Conservation (phyloP, 345 rosid species). For the Viola odorata region DNA sequence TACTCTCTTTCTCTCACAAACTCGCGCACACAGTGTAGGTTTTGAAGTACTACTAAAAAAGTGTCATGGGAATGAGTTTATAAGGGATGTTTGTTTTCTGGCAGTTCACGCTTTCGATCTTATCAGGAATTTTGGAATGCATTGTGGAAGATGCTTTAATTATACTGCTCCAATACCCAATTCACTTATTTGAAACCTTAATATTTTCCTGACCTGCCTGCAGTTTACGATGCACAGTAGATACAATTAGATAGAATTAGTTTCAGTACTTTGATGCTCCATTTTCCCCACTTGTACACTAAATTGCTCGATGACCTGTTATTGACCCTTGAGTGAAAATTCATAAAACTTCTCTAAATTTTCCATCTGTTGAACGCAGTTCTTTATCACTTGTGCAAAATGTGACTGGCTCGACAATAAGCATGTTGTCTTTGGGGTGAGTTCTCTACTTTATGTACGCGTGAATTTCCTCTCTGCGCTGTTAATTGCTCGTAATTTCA, state of each 20-base stretch:
- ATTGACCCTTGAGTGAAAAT: too few species aligned
- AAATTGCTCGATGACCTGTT: too few species aligned
- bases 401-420: conserved; percentile 98
- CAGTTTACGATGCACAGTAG: neutral
- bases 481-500: neutral
- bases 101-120: neutral
- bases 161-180: neutral
- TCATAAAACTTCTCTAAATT: too few species aligned
- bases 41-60: neutral
- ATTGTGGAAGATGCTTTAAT: neutral
- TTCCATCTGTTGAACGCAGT: conserved; percentile 47
- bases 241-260: too few species aligned
- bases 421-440: conserved; percentile 98
- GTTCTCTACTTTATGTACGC: conserved; percentile 13
- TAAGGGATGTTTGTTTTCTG: neutral
- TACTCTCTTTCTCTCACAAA: conserved; percentile 17
- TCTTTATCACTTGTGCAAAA: conserved; percentile 89
- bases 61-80: neutral
- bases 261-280: too few species aligned
- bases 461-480: too few species aligned
- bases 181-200: neutral
- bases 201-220: neutral
- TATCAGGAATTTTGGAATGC: neutral
- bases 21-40: too few species aligned
- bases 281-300: too few species aligned